Evolutionary conservation across 768 basidiomycete genomes (phyloP).

Genomic region (Baorangia bicolor): DNA sequence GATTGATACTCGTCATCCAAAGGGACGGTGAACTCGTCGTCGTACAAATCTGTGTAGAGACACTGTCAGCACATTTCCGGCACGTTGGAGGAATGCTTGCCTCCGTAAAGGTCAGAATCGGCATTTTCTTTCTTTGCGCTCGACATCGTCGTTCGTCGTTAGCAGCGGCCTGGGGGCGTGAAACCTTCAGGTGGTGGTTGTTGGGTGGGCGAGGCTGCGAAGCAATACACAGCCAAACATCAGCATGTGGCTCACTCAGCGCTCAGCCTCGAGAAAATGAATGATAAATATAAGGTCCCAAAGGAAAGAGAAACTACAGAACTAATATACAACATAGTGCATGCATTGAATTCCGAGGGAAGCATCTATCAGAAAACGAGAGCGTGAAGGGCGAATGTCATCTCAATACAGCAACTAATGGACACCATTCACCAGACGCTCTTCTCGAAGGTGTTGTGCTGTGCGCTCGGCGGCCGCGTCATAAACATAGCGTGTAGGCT

Average conservation of each 20-base stretch:
- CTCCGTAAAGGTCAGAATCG: slow-evolving; percentile 48
- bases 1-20: slow-evolving; percentile 33
- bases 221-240: slow-evolving; percentile 29
- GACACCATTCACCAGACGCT: slow-evolving; percentile 44
- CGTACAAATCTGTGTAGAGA: slow-evolving; percentile 48
- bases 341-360: slow-evolving; percentile 15
- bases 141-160: slow-evolving; percentile 18
- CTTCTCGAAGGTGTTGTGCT: slow-evolving; percentile 54
- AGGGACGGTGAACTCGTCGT: slow-evolving; percentile 40
- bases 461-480: slow-evolving; percentile 88
- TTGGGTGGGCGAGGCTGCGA: background rate
- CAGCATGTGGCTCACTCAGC: slow-evolving; percentile 6
- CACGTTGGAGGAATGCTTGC: slow-evolving; percentile 28
- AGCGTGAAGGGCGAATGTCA: background rate
- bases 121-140: slow-evolving; percentile 27
- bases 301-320: slow-evolving; percentile 13
- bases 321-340: slow-evolving; percentile 26
- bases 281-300: slow-evolving; percentile 26
- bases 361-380: slow-evolving; percentile 13
- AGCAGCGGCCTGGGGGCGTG: background rate
- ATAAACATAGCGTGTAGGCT: slow-evolving; percentile 76
- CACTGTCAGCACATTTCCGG: slow-evolving; percentile 1
- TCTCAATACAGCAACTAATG: slow-evolving; percentile 35
- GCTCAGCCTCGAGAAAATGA: background rate
- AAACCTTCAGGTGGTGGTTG: background rate